Evolutionary conservation across 345 rosid species (phyloP), one percentile per base, ranked within the genome.

Genomic region (Turritis glabra): DNA sequence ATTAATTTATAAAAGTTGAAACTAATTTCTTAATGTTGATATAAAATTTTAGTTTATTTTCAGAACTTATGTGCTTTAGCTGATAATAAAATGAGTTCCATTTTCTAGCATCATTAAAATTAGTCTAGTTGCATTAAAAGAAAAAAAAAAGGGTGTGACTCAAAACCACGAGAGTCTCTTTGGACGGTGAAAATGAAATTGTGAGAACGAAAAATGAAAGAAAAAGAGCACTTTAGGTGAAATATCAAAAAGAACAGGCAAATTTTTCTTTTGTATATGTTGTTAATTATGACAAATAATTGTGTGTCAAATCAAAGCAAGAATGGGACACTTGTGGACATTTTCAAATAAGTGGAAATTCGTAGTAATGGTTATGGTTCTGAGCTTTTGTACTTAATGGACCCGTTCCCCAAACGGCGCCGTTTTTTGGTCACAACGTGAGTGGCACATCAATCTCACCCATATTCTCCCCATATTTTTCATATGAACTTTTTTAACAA

Each of bases 131-230:
- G n/a, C n/a, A n/a, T n/a, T n/a, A n/a, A n/a, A n/a, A n/a, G n/a
- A n/a, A 33, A 4, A 29, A 5, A 3, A 8, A 30, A 11, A 1
- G 0, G 2, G 1, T 32, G 44, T 0, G 46, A 32, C 19, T 52
- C 53, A 26, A 57, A 57, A 44, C 18, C 70, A 54, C 3, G 46
- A 41, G 46, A 41, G 30, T 5, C 12, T 50, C 47, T 41, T 59
- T 75, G 79, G 79, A 61, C 79, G 79, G 79, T 68, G 79, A 51
- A 40, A 38, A 59, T 7, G 17, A 74, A 57, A 30, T 27, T 10
- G 46, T n/a, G 51, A 47, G 30, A 25, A 17, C 18, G 29, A 56
- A 26, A 74, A 35, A 51, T 37, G 17, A 27, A 18, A 40, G n/a
- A 18, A 2, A 8, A 3, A 18, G 4, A 1, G 21, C 22, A 46